Base-by-base conservation (phyloP, 345 rosid genomes). In the Noccaea caerulescens region DNA sequence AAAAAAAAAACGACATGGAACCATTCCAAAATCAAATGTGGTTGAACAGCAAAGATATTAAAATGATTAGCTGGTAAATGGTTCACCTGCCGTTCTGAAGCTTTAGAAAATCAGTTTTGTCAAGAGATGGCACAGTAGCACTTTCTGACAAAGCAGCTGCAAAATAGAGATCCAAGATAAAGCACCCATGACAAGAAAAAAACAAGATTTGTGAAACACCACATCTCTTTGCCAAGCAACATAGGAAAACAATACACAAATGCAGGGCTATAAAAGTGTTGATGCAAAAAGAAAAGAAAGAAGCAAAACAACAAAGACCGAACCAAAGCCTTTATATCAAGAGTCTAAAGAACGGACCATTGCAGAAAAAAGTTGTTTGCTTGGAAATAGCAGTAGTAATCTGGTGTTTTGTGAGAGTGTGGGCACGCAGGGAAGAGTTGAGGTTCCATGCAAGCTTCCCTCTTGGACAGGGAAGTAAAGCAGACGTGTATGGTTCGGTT, bases 51-150 rank as follows among this genome's bases (percentile, higher is more conserved):
- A 20, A 20, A 20, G 1, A 16, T 16, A 16, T 16, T 16, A 16
- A 16, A 65, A 16, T 5, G 44, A 23, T 57, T 49, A 66, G 43
- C 63, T 39, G 6, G 44, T 8, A 66, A 20, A 20, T 33, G 49
- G 25, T 66, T 49, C 75, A 89, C 99, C 97, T 91, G 77, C 99
- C 99, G 86, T 91, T 94, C 76, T 94, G 97, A 83, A 94, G 97
- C 82, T 91, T 94, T 62, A 88, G 64, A 79, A 94, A 88, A 72
- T 86, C 88, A 62, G 13, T 80, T 73, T 82, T 87, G 68, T 82
- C 87, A 68, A 87, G 79, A 72, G 82, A 69, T 11, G 89, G 90
- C 51, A 73, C 79, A 39, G 89, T 76, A 58, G 85, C 76, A 66
- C 86, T 73, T 27, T 27, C 30, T 58, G 91, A 82, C 27, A 82